phyloP scores from a whole-genome alignment of 208 protist species.

The Lotmaria passim region DNA sequence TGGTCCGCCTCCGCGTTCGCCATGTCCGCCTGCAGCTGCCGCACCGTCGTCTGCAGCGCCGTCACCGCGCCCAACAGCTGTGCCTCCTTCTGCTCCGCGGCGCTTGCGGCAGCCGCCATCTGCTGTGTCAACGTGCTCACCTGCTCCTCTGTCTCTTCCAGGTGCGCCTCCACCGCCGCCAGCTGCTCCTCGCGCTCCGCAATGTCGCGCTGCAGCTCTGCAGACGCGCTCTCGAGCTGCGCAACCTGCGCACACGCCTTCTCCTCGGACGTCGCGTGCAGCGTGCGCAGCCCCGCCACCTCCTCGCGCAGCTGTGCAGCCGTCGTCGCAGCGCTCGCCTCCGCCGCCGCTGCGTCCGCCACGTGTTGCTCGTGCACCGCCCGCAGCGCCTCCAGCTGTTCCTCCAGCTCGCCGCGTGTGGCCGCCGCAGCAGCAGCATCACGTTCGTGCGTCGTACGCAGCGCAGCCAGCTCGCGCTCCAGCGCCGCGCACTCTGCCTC shows the following conservation, averaged over 20 bases:
- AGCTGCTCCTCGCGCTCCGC: slow-evolving; percentile 28
- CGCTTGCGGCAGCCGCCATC: background rate
- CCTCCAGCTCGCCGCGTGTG: slow-evolving; percentile 32
- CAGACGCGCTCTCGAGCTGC: slow-evolving; percentile 13
- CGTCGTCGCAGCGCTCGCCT: background rate
- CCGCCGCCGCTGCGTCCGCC: background rate
- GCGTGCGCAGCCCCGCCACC: slow-evolving; percentile 5
- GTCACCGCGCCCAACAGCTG: slow-evolving; percentile 1
- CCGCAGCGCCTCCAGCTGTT: slow-evolving; percentile 18
- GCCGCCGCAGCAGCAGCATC: background rate
- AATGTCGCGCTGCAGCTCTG: slow-evolving; percentile 7
- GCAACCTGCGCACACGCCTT: slow-evolving; percentile 11
- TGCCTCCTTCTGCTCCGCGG: slow-evolving; percentile 15
- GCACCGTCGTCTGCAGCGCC: slow-evolving; percentile 13
- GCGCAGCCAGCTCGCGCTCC: slow-evolving; percentile 20
- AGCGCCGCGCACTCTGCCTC: slow-evolving; percentile 36
- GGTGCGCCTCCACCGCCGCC: slow-evolving; percentile 20
- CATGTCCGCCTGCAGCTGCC: slow-evolving; percentile 23
- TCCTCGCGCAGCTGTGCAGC: slow-evolving; percentile 9
- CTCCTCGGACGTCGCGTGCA: slow-evolving; percentile 14
- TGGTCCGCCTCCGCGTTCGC: slow-evolving; percentile 26
- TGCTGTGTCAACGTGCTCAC: slow-evolving; percentile 4
- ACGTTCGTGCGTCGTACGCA: slow-evolving; percentile 5
- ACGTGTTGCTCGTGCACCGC: slow-evolving; percentile 22
- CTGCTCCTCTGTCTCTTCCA: slow-evolving; percentile 41